Base-by-base conservation (phyloP, 169 alveolate genomes). In the Cardiosporidium cionae region DNA sequence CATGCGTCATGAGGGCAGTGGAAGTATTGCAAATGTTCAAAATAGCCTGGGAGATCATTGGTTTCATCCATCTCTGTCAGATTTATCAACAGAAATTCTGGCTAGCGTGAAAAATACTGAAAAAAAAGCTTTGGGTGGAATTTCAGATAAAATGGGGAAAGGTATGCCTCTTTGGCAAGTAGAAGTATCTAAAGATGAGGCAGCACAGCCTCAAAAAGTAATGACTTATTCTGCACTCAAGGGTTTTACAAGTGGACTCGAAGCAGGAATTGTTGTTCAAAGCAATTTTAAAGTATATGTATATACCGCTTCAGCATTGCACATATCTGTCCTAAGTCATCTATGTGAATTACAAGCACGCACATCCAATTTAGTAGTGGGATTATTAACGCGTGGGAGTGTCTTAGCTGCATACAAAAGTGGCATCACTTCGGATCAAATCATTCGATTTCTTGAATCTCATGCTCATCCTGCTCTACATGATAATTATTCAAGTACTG, bases 261-360 rank as follows among this genome's bases (percentile, higher is more conserved):
- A 87, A 72, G 84, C 89, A 34, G 92, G 91, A 5, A 81, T 91
- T 33, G 80, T 91, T 27, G 95, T 91, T 54, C 95, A 91, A 70
- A 91, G 95, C 73, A 91, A 91, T 52, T 91, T 91, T 71, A 90
- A 91, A 72, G 92, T 91, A n/a, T 91, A 91, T 70, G 87, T 88
- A 34, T 91, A 91, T 63, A 91, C 95, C 28, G 91, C 94, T 22
- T 89, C 91, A 0, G 83, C 92, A 6, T 74, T 91, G 72, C 93
- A 91, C 58, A 81, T 91, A 28, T 86, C 86, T 36, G 87, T 91
- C 4, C 73, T 91, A 35, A 85, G 91, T 28, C 94, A 89, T 70
- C 72, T 91, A 33, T 91, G 96, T 68, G 94, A 90, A 70, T 79
- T 91, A 34, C 92, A 90, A 62, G 93, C 93, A 22, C 83, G 93